A percentile compares a stretch with the other conserved stretches of the same genome.
phyloP scores from a whole-genome alignment of 2,329 filamentous ascomycete species.

The Fusarium mangiferae region DNA sequence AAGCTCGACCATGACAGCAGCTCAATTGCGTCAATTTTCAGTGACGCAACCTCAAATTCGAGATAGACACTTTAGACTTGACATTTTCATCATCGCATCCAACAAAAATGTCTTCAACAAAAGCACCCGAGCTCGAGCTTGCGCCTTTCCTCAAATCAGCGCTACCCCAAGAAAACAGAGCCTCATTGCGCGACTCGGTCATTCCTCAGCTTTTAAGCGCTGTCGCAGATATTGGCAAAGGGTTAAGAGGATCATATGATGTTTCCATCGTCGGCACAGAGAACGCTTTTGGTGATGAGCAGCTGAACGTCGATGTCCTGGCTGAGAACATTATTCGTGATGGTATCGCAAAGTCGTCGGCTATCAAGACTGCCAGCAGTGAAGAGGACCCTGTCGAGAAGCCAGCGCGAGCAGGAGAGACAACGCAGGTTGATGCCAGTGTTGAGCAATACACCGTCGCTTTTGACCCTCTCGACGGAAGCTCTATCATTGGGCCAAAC shows the following conservation, averaged over 20 bases:
- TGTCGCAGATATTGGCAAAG: constrained; percentile 56
- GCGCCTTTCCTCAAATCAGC: constrained; percentile 24
- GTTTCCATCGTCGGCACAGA: constrained; percentile 60
- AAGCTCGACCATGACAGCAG: not conserved
- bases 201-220: constrained; percentile 60
- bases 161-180: constrained; percentile 36
- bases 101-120: constrained; percentile 19
- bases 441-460: constrained; percentile 65
- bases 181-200: constrained; percentile 56
- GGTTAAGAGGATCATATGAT: constrained; percentile 57
- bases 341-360: constrained; percentile 55
- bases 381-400: constrained; percentile 69
- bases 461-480: constrained; percentile 72
- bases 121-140: constrained; percentile 6
- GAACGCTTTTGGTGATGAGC: constrained; percentile 69
- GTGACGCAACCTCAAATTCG: constrained; percentile 14
- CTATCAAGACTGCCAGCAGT: constrained; percentile 63
- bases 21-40: constrained; percentile 33
- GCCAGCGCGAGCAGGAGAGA: constrained; percentile 30
- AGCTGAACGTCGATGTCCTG: constrained; percentile 67
- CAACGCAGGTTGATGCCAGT: not conserved
- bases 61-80: not conserved
- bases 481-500: constrained; percentile 68
- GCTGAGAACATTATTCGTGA: constrained; percentile 61
- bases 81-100: not conserved